Evolutionary conservation across 768 basidiomycete genomes (phyloP).

Genomic region (Strobilomyces confusus): DNA sequence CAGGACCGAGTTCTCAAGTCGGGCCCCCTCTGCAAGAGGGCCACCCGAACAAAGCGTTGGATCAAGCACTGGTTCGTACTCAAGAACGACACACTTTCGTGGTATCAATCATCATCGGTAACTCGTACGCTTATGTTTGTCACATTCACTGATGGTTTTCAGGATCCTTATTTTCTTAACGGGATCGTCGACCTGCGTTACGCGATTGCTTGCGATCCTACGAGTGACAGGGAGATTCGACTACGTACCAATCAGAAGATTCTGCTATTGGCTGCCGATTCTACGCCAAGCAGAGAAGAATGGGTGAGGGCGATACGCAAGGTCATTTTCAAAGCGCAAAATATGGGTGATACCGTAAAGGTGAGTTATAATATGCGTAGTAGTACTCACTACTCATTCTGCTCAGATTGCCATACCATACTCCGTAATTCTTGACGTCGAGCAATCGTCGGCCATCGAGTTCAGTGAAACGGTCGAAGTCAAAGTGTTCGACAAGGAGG

Average conservation of each 20-base stretch:
- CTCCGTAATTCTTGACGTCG: constrained; percentile 82
- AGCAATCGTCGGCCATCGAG: constrained; percentile 84
- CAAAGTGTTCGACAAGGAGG: constrained; percentile 79
- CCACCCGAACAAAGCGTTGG: constrained; percentile 86
- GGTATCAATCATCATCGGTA: constrained; percentile 94
- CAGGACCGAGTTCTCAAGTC: constrained; percentile 93
- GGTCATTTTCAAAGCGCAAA: constrained; percentile 94
- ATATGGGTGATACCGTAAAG: constrained; percentile 95
- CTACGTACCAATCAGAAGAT: constrained; percentile 79
- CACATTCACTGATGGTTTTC: constrained; percentile 3
- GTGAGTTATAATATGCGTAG: constrained; percentile 34
- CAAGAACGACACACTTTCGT: constrained; percentile 93
- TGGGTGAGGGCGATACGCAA: constrained; percentile 96
- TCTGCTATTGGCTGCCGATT: constrained; percentile 70
- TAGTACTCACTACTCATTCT: constrained; percentile 4
- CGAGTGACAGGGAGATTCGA: constrained; percentile 74
- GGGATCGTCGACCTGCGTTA: constrained; percentile 96
- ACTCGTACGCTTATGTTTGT: constrained; percentile 20
- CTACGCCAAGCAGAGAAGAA: constrained; percentile 79
- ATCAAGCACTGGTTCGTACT: constrained; percentile 95
- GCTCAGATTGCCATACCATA: constrained; percentile 89
- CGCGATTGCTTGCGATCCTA: constrained; percentile 81
- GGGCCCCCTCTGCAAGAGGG: constrained; percentile 83
- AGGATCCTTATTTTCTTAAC: constrained; percentile 98
- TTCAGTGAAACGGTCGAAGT: constrained; percentile 96